Base-by-base conservation (phyloP, 495 filamentous ascomycete species). In the Stereocaulon alpinum region DNA sequence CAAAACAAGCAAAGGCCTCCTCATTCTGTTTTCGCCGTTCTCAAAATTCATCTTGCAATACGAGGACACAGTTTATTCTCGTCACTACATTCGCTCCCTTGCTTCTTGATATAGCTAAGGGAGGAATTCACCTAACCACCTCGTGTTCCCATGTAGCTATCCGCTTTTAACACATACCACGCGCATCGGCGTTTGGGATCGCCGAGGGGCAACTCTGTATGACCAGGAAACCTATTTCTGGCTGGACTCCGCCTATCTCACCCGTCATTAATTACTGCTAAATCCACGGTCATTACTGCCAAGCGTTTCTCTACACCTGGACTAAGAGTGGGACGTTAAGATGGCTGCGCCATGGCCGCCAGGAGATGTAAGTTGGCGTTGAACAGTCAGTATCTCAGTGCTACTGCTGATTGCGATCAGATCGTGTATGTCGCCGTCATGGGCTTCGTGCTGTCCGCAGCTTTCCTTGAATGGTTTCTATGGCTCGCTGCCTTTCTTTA, bases 401-500 rank as follows among this genome's bases (percentile, higher is more conserved):
- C 37, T 6, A 17, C 18, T 58, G 17, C 34, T 34, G 18, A 50
- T 17, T 20, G n/a, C 22, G 7, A 3, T 7, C 29, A 91, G 86
- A 86, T 90, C 59, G 71, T 90, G 50, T 96, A 95, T 68, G 83
- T 92, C 22, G 76, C 84, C 53, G 87, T 96, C 66, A 80, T 96
- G 55, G 87, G 87, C 44, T 73, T 86, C 22, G 76, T 96, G 22
- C 87, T 96, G 86, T 65, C 91, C 2, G 87, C 86, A 45, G 93
- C 93, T 2, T 76, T 89, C 27, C 77, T 96, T 22, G 93, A 98
- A 73, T 97, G 93, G 93, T 81, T 96, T 51, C 80, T 98, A 5
- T 96, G 91, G 87, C 80, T 96, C 45, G 84, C 84, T 29, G 90
- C 93, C 11, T 96, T 98, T 67, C 68, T 95, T 56, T 96, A 96